Base-by-base conservation (phyloP, 202 grass and related monocot species). In the Digitaria exilis region DNA sequence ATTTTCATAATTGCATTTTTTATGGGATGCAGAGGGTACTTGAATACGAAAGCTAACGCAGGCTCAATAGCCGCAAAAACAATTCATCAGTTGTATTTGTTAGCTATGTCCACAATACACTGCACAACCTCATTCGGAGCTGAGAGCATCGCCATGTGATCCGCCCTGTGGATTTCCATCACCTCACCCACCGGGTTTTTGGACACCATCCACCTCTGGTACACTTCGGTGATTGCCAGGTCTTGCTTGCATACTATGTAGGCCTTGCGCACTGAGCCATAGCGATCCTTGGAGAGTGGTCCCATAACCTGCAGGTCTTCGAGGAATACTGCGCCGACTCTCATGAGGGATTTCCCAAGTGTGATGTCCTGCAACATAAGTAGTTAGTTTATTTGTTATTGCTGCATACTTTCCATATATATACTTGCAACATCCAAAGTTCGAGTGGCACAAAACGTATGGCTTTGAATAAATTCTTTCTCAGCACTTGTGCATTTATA, bases 101-200 rank as follows among this genome's bases (percentile, higher is more conserved):
- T 12, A 29, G 58, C 73, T 54, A 92, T 75, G 5, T 86, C 82
- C 18, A 8, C 31, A 24, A 92, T 67, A 39, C 31, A 63, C 3
- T 32, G 0, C 30, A 9, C 54, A 0, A 88, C 37, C 5, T 91
- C 55, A 8, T 77, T 9, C 0, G 89, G 89, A 0, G 17, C 21
- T 0, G 90, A 92, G 14, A 92, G 22, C 90, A 92, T 92, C 3
- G 79, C 78, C 86, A 92, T 88, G 52, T 88, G 90, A 66, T 88
- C 86, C 0, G 82, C 49, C 0, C 15, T 41, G 8, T 94, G 45
- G 0, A 91, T 71, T 48, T 34, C 82, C 55, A 65, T 91, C 51
- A 89, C 88, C 58, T 89, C 83, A 10, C 84, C 82, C 46, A 90
- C 88, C 11, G 45, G 56, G 26, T 60, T 69, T 25, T 45, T 65